Conservation (phyloP, 73 alveolate species). For the Stentor roeselii region DNA sequence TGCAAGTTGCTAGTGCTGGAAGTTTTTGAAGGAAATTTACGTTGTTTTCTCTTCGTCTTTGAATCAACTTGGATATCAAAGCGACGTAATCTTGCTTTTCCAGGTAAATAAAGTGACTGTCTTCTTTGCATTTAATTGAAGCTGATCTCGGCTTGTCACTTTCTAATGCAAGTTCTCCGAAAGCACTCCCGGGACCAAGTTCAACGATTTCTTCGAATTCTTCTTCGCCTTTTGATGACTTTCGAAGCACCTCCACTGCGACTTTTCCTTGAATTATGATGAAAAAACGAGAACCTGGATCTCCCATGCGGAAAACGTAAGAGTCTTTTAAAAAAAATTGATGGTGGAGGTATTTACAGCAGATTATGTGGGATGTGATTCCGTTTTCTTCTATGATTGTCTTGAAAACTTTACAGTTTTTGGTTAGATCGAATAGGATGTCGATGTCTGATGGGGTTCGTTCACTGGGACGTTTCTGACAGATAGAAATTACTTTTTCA, state of each 20-base stretch:
- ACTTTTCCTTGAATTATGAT: constrained; percentile 60
- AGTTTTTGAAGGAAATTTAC: constrained; percentile 42
- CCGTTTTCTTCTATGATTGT: constrained; percentile 30
- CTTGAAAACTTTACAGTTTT: constrained; percentile 16
- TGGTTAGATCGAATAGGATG: not conserved
- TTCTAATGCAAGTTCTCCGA: constrained; percentile 59
- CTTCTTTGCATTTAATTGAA: constrained; percentile 29
- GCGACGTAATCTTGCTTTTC: constrained; percentile 44
- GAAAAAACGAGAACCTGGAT: constrained; percentile 41
- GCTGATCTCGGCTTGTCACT: constrained; percentile 57
- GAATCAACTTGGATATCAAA: constrained; percentile 39
- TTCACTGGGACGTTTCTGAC: constrained; percentile 11
- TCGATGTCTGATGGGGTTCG: not conserved
- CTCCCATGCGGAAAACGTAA: constrained; percentile 43
- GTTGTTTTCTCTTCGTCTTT: constrained; percentile 35
- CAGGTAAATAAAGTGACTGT: constrained; percentile 35
- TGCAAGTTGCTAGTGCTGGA: constrained; percentile 38
- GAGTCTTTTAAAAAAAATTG: constrained; percentile 26
- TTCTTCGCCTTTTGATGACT: constrained; percentile 26
- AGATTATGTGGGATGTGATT: constrained; percentile 34
- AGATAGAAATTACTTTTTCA: not conserved
- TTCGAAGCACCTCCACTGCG: constrained; percentile 37
- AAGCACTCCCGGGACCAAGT: constrained; percentile 14
- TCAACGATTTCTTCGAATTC: constrained; percentile 27
- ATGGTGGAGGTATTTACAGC: constrained; percentile 40